These are phyloP conservation scores for Fraxinus paxiana DNA, from an alignment of 305 asterid species.

Conservation along the genomic window DNA sequence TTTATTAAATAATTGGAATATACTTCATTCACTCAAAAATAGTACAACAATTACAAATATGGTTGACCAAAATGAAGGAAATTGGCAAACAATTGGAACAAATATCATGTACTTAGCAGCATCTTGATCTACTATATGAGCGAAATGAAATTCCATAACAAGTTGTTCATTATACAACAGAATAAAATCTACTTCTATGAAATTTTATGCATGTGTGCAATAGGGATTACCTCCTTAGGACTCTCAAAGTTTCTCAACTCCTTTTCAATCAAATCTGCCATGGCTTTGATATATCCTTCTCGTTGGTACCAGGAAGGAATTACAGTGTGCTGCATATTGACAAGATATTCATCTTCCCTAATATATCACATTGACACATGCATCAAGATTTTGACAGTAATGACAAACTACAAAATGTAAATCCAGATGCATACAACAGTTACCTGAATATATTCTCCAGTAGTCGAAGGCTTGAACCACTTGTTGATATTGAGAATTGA, in stretches of 20 bases:
- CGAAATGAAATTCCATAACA: not conserved
- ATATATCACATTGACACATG: conserved; percentile 25
- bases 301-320: conserved; percentile 99
- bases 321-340: conserved; percentile 98
- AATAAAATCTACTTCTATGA: not conserved
- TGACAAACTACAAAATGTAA: conserved; percentile 11
- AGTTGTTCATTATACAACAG: conserved; percentile 17
- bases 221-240: conserved; percentile 63
- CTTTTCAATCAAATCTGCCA: conserved; percentile 82
- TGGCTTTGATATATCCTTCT: conserved; percentile 92
- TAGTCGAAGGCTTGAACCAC: conserved; percentile 96
- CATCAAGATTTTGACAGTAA: conserved; percentile 20
- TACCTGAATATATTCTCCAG: conserved; percentile 91
- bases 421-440: conserved; percentile 20
- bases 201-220: not conserved
- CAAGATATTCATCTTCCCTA: conserved; percentile 96
- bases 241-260: conserved; percentile 71
- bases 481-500: conserved; percentile 94
- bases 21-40: not conserved
- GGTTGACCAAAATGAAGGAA: conserved; percentile 13
- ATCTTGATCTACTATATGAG: conserved; percentile 8
- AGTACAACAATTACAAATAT: not conserved
- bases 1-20: not conserved
- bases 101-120: not conserved
- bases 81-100: not conserved